A percentile compares a stretch with the other conserved stretches of the same genome.
These are phyloP conservation scores for Aspergillus sclerotiicarbonarius DNA, from an alignment of 495 filamentous ascomycete genomes.

Conservation along the genomic window DNA sequence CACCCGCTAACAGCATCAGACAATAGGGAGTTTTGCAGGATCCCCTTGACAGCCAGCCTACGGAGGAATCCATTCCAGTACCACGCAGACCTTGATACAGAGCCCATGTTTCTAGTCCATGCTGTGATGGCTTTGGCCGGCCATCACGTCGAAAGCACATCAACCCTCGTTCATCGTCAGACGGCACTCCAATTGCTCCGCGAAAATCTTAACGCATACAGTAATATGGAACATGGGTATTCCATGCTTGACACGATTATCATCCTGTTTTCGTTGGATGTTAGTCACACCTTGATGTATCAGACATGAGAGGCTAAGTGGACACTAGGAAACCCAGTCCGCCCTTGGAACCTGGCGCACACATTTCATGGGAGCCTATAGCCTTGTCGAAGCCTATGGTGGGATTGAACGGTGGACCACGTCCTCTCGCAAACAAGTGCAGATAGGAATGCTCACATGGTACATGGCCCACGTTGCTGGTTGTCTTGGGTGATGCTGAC, in stretches of 20 bases:
- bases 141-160: slow-evolving; percentile 3
- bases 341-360: not conserved
- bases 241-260: slow-evolving; percentile 2
- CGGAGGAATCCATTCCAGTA: not conserved
- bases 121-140: slow-evolving; percentile 1
- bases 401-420: not conserved
- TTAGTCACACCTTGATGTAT: not conserved
- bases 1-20: not conserved
- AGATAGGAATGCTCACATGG: not conserved
- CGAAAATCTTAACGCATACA: not conserved
- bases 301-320: not conserved
- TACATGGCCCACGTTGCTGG: not conserved
- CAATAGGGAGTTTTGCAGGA: slow-evolving; percentile 1
- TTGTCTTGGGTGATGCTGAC: slow-evolving; percentile 8
- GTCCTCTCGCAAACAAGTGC: not conserved
- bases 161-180: not conserved
- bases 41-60: not conserved
- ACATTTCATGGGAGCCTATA: not conserved
- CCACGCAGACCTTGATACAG: not conserved
- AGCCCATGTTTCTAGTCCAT: slow-evolving; percentile 1
- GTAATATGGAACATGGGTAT: not conserved
- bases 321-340: slow-evolving; percentile 3
- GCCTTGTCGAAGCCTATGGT: not conserved
- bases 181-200: not conserved
- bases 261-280: not conserved